Base-by-base conservation (phyloP, 2,329 filamentous ascomycete species). In the Mycogone perniciosa region DNA sequence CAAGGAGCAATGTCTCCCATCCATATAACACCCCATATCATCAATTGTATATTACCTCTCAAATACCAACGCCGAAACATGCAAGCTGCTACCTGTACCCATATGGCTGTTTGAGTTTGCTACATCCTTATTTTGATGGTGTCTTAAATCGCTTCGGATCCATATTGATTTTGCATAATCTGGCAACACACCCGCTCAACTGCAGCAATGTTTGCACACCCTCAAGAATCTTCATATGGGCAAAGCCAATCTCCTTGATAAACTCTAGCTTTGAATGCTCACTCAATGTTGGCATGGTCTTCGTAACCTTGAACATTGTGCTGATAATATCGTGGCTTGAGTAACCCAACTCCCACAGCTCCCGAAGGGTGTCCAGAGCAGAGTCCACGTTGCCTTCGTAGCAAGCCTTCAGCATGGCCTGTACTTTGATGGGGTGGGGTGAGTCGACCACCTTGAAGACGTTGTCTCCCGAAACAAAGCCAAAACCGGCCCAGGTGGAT, bases 301-400 rank as follows among this genome's bases (percentile, higher is more conserved):
- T 99, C 42, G 93, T 97, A 54, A 99, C 93, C 64, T 86, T 85
- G 77, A 99, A 97, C 93, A 99, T 99, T 55, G 92, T 99, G 71
- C 88, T 95, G 69, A 99, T 95, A 61, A 99, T 96, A 68, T 99
- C 93, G 72, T 99, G 92, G 60, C 89, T 95, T n/a, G 89, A 96
- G 72, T 99, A 99, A 10, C 93, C 93, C 54, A 97, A 74, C 54
- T 86, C 83, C 92, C 93, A 99, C 39, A 99, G 76, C 72, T 97
- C 93, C 59, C 89, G 88, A 57, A 99, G 72, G 4, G 80, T 83
- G 59, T 95, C 89, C 53, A 99, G 74, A 1, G 93, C 93, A 53
- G 84, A 83, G 67, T 96, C 91, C 26, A 99, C 80, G 59, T 92
- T 90, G 48, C 88, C 86, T 67, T 97, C 91, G 70, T 93, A 89